phyloP scores from a whole-genome alignment of 177 flowering plant species.

The Tripterygium wilfordii region DNA sequence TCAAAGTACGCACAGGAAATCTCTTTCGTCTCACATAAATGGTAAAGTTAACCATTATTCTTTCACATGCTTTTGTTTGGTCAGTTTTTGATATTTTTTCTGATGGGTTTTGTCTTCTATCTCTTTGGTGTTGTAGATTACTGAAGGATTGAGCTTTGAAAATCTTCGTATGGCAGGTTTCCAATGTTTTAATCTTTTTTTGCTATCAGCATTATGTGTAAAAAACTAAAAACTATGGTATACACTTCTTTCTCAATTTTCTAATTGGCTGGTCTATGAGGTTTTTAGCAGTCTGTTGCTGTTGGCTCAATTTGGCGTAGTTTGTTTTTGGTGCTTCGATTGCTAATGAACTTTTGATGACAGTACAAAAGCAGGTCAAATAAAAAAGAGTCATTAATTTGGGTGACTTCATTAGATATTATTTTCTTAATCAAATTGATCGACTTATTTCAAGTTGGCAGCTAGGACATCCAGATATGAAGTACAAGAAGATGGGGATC shows the following conservation, averaged over 20 bases:
- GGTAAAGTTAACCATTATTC: slow-evolving; percentile 29
- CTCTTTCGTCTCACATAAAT: slow-evolving; percentile 61
- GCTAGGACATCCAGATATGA: slow-evolving; percentile 69
- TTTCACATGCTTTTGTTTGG: neutral
- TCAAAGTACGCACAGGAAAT: slow-evolving; percentile 51
- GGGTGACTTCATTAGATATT: too few relatives aligned
- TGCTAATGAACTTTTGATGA: slow-evolving; percentile 79
- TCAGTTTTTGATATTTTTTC: neutral
- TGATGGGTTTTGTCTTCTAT: neutral
- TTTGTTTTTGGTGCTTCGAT: slow-evolving; percentile 49
- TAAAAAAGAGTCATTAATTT: neutral
- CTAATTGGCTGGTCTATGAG: slow-evolving; percentile 61
- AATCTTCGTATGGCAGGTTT: slow-evolving; percentile 65
- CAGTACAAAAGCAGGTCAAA: slow-evolving; percentile 73
- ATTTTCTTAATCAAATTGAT: too few relatives aligned
- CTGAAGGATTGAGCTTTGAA: slow-evolving; percentile 59
- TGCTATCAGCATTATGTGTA: too few relatives aligned
- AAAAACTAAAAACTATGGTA: too few relatives aligned
- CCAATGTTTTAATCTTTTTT: too few relatives aligned
- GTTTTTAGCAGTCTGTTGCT: slow-evolving; percentile 63
- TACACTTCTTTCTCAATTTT: too few relatives aligned
- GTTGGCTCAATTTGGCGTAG: slow-evolving; percentile 33
- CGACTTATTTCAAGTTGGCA: slow-evolving; percentile 21
- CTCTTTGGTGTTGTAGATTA: slow-evolving; percentile 74
- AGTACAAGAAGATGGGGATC: slow-evolving; percentile 82